Evolutionary conservation across 73 alveolate species (phyloP).

Genomic region (Symbiodinium pilosum): DNA sequence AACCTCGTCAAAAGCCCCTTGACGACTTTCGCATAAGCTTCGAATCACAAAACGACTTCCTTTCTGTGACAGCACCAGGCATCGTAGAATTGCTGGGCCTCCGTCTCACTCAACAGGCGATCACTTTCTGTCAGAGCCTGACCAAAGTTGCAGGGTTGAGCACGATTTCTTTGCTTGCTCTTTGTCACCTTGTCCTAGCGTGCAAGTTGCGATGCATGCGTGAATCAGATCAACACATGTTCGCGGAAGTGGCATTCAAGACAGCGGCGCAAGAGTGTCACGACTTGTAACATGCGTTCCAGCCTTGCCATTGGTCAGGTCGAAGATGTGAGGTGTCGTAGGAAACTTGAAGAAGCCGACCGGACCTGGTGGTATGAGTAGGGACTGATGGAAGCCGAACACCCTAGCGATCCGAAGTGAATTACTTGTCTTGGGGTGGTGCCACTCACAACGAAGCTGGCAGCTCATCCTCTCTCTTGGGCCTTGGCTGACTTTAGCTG

Average conservation of each 20-base stretch:
- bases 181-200: too few species aligned
- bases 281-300: background rate
- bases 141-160: background rate
- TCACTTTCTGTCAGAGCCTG: conserved; percentile 74
- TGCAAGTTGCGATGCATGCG: too few species aligned
- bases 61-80: too few species aligned
- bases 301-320: conserved; percentile 89
- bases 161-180: background rate
- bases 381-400: background rate
- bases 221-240: too few species aligned
- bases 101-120: conserved; percentile 81
- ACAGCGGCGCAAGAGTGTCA: too few species aligned
- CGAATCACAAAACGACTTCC: too few species aligned
- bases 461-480: background rate
- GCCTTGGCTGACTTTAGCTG: conserved; percentile 40
- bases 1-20: too few species aligned
- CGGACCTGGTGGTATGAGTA: conserved; percentile 29
- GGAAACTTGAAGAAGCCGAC: conserved; percentile 92
- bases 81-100: conserved; percentile 67
- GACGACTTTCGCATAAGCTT: too few species aligned
- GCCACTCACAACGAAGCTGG: too few species aligned
- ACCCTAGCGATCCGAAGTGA: too few species aligned
- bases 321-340: conserved; percentile 85
- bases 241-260: too few species aligned
- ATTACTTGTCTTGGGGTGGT: too few species aligned